Conservation (phyloP, 2,329 filamentous ascomycete species). For the Chaetoscypha palmicola region DNA sequence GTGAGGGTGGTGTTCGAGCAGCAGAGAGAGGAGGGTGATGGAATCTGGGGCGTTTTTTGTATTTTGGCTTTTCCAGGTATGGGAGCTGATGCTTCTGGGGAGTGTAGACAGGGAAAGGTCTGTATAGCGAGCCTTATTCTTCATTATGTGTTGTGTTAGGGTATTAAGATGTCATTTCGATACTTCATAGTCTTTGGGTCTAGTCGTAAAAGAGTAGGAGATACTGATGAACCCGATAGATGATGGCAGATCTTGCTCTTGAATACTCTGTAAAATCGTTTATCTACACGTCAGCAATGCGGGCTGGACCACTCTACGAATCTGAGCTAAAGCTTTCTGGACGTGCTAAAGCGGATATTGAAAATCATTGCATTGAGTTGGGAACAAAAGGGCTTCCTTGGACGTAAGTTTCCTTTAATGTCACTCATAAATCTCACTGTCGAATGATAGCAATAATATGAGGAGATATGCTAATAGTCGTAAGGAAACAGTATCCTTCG, state of each 20-base stretch:
- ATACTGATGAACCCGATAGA: slow-evolving; percentile 3
- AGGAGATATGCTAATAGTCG: too few species aligned
- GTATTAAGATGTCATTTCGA: not conserved
- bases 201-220: too few species aligned
- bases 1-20: slow-evolving; percentile 35
- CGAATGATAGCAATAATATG: not conserved
- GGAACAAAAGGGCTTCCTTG: slow-evolving; percentile 15
- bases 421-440: not conserved
- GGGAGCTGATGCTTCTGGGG: slow-evolving; percentile 35
- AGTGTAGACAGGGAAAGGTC: slow-evolving; percentile 44
- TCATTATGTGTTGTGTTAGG: not conserved
- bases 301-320: slow-evolving; percentile 43
- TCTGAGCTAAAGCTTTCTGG: slow-evolving; percentile 46
- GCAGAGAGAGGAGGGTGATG: slow-evolving; percentile 26
- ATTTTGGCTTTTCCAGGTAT: slow-evolving; percentile 19
- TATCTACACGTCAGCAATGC: slow-evolving; percentile 56
- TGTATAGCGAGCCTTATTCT: not conserved
- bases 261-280: slow-evolving; percentile 44
- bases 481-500: slow-evolving; percentile 44
- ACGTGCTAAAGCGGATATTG: slow-evolving; percentile 43
- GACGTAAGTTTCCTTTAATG: too few species aligned
- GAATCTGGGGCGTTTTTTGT: slow-evolving; percentile 47
- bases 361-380: slow-evolving; percentile 31
- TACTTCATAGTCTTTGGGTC: too few species aligned
- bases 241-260: slow-evolving; percentile 16